These are phyloP conservation scores for Acanthamoeba triangularis DNA, from an alignment of 208 protist species.

Conservation along the genomic window DNA sequence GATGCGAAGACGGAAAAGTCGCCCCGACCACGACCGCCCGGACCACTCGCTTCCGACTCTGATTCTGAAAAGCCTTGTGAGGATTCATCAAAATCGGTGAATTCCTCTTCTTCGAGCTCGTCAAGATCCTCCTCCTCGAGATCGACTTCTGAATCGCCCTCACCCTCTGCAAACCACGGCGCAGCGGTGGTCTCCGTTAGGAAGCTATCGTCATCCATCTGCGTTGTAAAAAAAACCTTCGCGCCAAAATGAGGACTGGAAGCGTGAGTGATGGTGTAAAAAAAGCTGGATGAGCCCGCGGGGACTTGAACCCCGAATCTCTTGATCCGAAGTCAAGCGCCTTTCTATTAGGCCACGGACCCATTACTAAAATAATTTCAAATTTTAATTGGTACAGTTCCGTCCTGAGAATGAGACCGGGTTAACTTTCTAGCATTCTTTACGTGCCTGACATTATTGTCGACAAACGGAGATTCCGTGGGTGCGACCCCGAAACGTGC, in stretches of 20 bases:
- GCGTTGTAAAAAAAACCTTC: not conserved
- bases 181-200: not conserved
- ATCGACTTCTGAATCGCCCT: slow-evolving; percentile 3
- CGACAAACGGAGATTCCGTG: too few species aligned
- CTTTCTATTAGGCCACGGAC: slow-evolving; percentile 24
- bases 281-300: not conserved
- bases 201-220: not conserved
- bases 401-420: too few species aligned
- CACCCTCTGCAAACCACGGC: not conserved
- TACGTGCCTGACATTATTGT: too few species aligned
- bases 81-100: slow-evolving; percentile 6
- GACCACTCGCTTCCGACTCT: not conserved
- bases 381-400: too few species aligned
- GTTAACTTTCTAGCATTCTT: too few species aligned
- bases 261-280: too few species aligned
- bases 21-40: not conserved
- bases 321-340: slow-evolving; percentile 2
- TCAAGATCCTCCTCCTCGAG: not conserved
- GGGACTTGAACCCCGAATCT: slow-evolving; percentile 27
- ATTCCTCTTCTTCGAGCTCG: not conserved
- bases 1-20: too few species aligned
- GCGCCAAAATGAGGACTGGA: too few species aligned
- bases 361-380: too few species aligned
- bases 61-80: slow-evolving; percentile 6
- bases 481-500: too few species aligned